A percentile compares a stretch with the other conserved stretches of the same genome.
Evolutionary conservation across 306 rosid species (phyloP).

Genomic region (Cucumis hystrix): DNA sequence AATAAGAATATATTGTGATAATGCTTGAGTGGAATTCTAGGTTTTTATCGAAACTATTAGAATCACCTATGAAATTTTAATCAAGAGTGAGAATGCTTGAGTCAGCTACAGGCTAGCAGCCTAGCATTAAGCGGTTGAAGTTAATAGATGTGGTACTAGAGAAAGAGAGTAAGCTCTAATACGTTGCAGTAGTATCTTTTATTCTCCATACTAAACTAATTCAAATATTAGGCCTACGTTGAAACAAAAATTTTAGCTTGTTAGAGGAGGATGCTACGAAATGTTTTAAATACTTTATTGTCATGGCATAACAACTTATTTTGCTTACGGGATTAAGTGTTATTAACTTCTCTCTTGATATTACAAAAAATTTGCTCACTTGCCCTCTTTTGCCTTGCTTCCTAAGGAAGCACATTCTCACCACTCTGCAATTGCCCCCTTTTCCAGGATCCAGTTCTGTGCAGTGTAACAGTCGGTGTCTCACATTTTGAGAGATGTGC

Average conservation of each 20-base stretch:
- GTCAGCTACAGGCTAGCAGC: neutral
- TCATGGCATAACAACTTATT: neutral
- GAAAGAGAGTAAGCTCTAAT: neutral
- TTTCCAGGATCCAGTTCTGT: constrained; percentile 77
- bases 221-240: neutral
- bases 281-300: neutral
- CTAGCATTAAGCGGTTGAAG: neutral
- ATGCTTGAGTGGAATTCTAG: neutral
- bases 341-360: neutral
- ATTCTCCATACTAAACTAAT: neutral
- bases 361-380: neutral
- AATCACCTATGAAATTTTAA: neutral
- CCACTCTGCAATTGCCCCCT: constrained; percentile 9
- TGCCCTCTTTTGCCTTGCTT: neutral
- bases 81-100: neutral
- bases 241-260: neutral
- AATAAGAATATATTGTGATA: neutral
- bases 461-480: constrained; percentile 96
- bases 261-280: neutral
- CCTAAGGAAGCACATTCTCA: constrained; percentile 12
- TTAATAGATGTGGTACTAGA: neutral
- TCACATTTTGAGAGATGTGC: constrained; percentile 93
- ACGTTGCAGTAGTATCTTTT: neutral
- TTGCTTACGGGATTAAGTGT: neutral
- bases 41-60: neutral